Evolutionary conservation across 306 rosid species (phyloP), one percentile per base, ranked within the genome.

Genomic region (Macrotyloma uniflorum): DNA sequence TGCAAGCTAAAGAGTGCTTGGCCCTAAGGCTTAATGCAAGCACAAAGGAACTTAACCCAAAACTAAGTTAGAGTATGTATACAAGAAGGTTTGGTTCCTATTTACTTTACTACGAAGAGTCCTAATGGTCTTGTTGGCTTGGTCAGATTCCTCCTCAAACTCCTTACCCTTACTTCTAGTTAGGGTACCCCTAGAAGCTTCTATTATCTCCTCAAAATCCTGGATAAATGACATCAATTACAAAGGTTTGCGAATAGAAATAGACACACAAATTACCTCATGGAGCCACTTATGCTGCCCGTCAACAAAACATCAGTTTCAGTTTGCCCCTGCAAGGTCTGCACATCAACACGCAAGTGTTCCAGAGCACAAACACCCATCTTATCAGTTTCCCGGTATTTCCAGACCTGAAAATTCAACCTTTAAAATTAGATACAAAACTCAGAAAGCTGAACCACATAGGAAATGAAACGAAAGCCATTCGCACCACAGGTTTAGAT

Each of bases 391-490:
- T 83, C 91, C 51, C 35, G 63, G 51, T 89, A 95, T 62, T 83
- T 92, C 98, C 98, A 92, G 3, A 92, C 89, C 98, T 95, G 85
- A 77, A 90, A 64, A 66, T 18, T 30, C 70, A 61, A 76, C 11
- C 47, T 62, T 38, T 14, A 45, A 15, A n/a, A 58, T 68, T 30
- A 32, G 14, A 70, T 18, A 59, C 43, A 20, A 42, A 58, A 38
- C 26, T 16, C 20, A 0, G 1, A 42, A 42, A 13, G 1, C 47
- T 2, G 47, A 45, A 32, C 8, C 5, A 19, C 26, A 42, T 26
- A 26, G 6, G 6, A 79, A 47, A 70, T 61, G 7, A 67, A 67
- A 26, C 2, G 3, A 32, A 58, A 78, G 16, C 5, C 16, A 28
- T 15, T 14, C 88, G 61, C 82, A 92, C 98, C 47, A 72, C 80